phyloP scores from a whole-genome alignment of 169 alveolate species.

The Neospora caninum region DNA sequence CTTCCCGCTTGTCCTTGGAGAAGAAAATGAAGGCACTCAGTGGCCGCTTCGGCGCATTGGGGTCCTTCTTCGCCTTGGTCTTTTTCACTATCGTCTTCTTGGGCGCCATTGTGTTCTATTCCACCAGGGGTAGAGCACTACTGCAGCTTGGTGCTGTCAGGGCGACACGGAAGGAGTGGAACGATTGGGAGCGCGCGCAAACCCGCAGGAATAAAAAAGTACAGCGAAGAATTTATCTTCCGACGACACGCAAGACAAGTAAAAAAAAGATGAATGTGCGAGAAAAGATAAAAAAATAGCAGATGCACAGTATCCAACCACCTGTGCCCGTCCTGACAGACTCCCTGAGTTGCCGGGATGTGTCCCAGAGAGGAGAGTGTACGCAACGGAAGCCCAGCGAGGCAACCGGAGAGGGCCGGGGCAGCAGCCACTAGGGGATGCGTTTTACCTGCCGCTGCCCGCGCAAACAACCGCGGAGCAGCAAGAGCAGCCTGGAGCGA shows the following conservation, averaged over 20 bases:
- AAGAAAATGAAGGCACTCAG: constrained; percentile 90
- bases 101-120: constrained; percentile 52
- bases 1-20: constrained; percentile 88
- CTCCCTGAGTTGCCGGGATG: neutral
- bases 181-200: neutral
- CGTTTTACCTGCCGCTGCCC: neutral
- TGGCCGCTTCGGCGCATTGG: constrained; percentile 90
- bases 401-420: constrained; percentile 17
- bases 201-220: neutral
- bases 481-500: neutral
- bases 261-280: neutral
- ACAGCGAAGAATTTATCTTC: neutral
- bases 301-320: neutral
- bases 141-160: constrained; percentile 18
- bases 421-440: constrained; percentile 19
- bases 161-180: neutral
- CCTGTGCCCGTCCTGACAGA: constrained; percentile 18
- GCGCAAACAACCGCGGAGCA: neutral
- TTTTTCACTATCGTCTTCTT: constrained; percentile 62
- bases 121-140: neutral
- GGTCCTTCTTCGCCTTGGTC: constrained; percentile 85
- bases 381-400: constrained; percentile 11
- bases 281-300: neutral
- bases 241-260: neutral
- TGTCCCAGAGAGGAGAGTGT: constrained; percentile 15